Evolutionary conservation across 257 asterid genomes (phyloP).

Genomic region (Forsythia viridissima): DNA sequence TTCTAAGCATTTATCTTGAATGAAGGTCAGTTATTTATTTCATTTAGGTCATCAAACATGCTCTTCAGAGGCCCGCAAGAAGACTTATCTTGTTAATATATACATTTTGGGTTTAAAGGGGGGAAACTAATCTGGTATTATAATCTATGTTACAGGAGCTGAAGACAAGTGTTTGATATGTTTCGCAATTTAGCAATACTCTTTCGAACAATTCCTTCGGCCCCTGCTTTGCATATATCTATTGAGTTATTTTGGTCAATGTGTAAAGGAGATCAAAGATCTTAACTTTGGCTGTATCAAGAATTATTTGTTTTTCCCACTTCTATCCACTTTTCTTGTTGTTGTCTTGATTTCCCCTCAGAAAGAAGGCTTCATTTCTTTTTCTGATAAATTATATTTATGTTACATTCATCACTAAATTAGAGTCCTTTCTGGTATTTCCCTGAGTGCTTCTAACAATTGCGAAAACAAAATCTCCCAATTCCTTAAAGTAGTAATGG

Average conservation of each 20-base stretch:
- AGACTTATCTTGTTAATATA: not conserved
- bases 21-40: not conserved
- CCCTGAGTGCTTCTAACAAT: slow-evolving; percentile 6
- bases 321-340: not conserved
- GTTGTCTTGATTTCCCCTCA: slow-evolving; percentile 11
- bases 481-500: slow-evolving; percentile 1
- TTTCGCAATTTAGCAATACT: not conserved
- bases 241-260: not conserved
- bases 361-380: not conserved
- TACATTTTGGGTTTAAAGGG: not conserved
- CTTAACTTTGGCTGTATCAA: not conserved
- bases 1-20: not conserved
- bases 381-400: not conserved
- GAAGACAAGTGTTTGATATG: not conserved
- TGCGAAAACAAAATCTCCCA: not conserved
- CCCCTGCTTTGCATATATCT: not conserved
- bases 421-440: slow-evolving; percentile 1
- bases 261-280: not conserved
- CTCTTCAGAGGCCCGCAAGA: not conserved
- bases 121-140: not conserved
- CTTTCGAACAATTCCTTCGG: not conserved
- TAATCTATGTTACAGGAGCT: not conserved
- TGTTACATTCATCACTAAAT: slow-evolving; percentile 5
- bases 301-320: not conserved
- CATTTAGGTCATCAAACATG: not conserved